Evolutionary conservation across 2,329 filamentous ascomycete genomes (phyloP).

Genomic region (Talaromyces sp.): DNA sequence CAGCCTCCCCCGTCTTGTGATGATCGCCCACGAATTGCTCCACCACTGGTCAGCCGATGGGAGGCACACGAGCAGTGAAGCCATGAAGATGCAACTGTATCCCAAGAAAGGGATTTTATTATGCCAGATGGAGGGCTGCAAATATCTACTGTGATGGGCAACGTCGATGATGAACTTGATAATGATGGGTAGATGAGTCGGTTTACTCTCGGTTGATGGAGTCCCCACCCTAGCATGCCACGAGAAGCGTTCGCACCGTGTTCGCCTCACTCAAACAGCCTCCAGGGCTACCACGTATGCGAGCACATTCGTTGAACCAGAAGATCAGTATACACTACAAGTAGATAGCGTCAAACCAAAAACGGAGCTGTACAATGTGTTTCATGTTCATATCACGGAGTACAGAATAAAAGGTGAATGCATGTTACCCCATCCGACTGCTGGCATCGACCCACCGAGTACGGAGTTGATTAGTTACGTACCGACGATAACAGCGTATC

Average conservation of each 20-base stretch:
- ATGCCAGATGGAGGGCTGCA: not conserved
- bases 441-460: not conserved
- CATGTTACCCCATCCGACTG: not conserved
- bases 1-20: conserved; percentile 2
- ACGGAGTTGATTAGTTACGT: not conserved
- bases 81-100: not conserved
- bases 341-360: too few species aligned
- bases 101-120: not conserved
- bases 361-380: not conserved
- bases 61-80: conserved; percentile 8
- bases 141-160: not conserved
- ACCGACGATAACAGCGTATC: not conserved
- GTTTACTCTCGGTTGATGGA: not conserved
- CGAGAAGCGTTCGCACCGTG: not conserved
- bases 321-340: not conserved
- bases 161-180: not conserved
- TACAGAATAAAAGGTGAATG: not conserved
- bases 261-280: not conserved
- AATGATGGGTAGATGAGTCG: not conserved
- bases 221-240: not conserved
- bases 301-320: not conserved
- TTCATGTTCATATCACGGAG: not conserved
- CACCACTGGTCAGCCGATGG: conserved; percentile 3
- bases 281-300: not conserved
- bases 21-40: not conserved